Conservation (phyloP, 441 rosid genomes). For the Metrosideros polymorpha region DNA sequence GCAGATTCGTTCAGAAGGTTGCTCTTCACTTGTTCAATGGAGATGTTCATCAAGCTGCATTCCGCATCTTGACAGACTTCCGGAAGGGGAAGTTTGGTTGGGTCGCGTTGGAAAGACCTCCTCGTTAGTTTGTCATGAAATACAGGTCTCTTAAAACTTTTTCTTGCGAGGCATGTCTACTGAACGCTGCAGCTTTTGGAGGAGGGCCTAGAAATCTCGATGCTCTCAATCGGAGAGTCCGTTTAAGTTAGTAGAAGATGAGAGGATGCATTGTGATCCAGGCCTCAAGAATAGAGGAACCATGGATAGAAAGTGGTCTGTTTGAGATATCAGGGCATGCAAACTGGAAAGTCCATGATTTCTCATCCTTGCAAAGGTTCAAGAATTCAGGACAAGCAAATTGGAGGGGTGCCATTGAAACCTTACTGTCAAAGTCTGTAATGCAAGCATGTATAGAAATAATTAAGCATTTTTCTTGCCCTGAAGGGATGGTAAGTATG, state of each 20-base stretch:
- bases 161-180: not conserved
- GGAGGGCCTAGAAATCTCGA: not conserved
- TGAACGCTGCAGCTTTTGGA: not conserved
- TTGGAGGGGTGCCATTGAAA: not conserved
- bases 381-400: not conserved
- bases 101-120: constrained; percentile 73
- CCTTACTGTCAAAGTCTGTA: not conserved
- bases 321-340: not conserved
- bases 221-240: not conserved
- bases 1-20: constrained; percentile 72
- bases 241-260: not conserved
- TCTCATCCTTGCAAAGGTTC: not conserved
- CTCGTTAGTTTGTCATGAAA: constrained; percentile 8
- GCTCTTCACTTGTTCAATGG: constrained; percentile 68
- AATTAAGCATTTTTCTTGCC: not conserved
- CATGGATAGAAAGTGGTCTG: not conserved
- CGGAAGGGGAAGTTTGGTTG: constrained; percentile 84
- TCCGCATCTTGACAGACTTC: constrained; percentile 60
- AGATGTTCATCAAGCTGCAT: constrained; percentile 63
- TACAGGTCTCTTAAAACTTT: not conserved
- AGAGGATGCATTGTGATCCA: not conserved
- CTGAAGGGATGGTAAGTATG: not conserved
- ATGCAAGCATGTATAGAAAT: not conserved
- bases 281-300: not conserved
- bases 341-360: not conserved